A percentile compares a stretch with the other conserved stretches of the same genome.
Evolutionary conservation across 495 filamentous ascomycete species (phyloP).

Genomic region (Tuber borchii): DNA sequence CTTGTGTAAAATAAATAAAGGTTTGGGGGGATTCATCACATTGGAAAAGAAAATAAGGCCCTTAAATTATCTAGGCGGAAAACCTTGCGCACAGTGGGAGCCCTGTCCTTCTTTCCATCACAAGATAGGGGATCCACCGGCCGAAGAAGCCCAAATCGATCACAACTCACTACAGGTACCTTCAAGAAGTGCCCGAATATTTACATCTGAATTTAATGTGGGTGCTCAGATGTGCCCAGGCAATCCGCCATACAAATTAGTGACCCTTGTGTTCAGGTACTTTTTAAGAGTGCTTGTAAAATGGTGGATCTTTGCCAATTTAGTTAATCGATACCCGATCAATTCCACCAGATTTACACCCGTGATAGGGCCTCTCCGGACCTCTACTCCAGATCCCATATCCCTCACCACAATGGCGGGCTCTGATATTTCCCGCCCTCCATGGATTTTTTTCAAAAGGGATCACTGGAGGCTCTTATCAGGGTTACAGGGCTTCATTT

Average conservation of each 20-base stretch:
- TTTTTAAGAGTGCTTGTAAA: not conserved
- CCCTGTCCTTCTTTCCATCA: not conserved
- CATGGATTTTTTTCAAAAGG: not conserved
- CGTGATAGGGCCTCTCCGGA: not conserved
- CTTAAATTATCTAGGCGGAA: not conserved
- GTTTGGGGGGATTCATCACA: not conserved
- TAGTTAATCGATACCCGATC: not conserved
- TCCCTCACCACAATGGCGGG: not conserved
- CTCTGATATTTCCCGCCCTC: not conserved
- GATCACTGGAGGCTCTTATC: not conserved
- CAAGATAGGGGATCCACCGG: not conserved
- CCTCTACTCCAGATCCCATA: not conserved
- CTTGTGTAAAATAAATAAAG: not conserved
- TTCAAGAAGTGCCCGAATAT: too few relatives aligned
- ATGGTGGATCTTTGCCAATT: not conserved
- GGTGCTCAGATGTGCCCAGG: too few relatives aligned
- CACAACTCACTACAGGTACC: not conserved
- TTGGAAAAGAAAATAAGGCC: not conserved
- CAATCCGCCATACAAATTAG: too few relatives aligned
- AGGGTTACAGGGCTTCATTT: not conserved
- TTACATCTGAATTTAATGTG: too few relatives aligned
- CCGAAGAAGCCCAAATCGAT: not conserved
- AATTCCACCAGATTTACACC: not conserved
- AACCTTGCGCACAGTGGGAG: not conserved
- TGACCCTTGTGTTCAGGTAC: too few relatives aligned